These are phyloP conservation scores for Metschnikowia kofuensis DNA, from an alignment of 805 yeast genomes.

Conservation along the genomic window DNA sequence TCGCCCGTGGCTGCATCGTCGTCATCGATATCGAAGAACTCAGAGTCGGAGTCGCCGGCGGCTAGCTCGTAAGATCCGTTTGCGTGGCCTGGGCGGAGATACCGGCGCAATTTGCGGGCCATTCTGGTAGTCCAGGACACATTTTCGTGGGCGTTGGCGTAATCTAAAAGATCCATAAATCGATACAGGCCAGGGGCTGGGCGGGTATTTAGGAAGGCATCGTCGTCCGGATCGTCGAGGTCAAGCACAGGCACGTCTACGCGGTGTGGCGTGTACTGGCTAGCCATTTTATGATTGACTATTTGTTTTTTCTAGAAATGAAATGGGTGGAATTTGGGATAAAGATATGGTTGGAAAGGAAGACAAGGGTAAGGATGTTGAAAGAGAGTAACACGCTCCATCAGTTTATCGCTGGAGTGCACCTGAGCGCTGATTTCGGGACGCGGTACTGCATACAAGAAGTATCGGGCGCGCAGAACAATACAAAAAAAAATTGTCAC, in stretches of 20 bases:
- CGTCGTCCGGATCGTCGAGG: constrained; percentile 46
- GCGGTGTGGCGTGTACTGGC: constrained; percentile 24
- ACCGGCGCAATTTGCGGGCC: neutral
- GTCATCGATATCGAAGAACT: constrained; percentile 5
- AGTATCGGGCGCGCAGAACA: no score
- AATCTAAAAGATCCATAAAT: constrained; percentile 17
- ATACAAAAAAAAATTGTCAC: no score
- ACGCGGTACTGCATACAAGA: no score
- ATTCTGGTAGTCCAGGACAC: neutral
- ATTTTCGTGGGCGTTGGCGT: neutral
- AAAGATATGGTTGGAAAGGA: no score
- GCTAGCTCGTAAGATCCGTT: constrained; percentile 5
- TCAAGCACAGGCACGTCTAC: constrained; percentile 57
- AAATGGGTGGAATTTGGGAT: no score
- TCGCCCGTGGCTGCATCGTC: neutral
- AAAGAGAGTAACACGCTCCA: no score
- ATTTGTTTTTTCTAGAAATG: neutral
- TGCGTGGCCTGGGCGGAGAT: neutral
- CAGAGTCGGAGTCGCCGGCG: constrained; percentile 3
- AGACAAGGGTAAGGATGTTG: no score
- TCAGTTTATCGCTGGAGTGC: no score
- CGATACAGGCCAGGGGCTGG: neutral
- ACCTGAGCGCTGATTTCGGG: no score
- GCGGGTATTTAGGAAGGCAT: constrained; percentile 21
- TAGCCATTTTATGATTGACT: neutral